Percentiles rank a stretch among this genome's conserved stretches.
phyloP scores from a whole-genome alignment of 169 alveolate genomes.

The Babesia gibsoni region DNA sequence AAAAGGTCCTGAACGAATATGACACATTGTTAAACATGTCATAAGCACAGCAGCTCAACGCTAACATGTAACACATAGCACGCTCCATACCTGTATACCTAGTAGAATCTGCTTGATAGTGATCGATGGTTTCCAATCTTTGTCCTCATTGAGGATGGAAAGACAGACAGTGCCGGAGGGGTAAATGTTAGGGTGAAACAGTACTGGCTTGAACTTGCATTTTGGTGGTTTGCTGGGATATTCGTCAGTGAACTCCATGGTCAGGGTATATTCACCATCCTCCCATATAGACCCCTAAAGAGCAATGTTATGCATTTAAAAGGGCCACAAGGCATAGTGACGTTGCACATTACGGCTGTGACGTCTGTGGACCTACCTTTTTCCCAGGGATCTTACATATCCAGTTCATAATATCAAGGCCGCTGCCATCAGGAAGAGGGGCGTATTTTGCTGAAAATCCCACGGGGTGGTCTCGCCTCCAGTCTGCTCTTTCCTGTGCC shows the following conservation, averaged over 20 bases:
- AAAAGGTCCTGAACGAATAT: slow-evolving; percentile 84
- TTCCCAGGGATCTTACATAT: slow-evolving; percentile 96
- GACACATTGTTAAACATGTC: not conserved
- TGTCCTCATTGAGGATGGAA: slow-evolving; percentile 98
- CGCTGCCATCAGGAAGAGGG: slow-evolving; percentile 87
- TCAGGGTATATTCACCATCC: slow-evolving; percentile 95
- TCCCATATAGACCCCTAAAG: slow-evolving; percentile 91
- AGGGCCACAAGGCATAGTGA: not conserved
- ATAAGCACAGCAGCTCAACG: too few species aligned
- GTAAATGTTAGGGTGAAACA: slow-evolving; percentile 97
- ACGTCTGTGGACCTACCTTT: slow-evolving; percentile 70
- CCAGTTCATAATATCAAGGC: slow-evolving; percentile 93
- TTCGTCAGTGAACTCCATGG: slow-evolving; percentile 97
- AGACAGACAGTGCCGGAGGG: slow-evolving; percentile 99
- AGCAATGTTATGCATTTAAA: not conserved
- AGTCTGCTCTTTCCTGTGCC: slow-evolving; percentile 92
- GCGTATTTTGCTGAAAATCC: slow-evolving; percentile 96
- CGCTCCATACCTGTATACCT: slow-evolving; percentile 89
- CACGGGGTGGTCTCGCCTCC: slow-evolving; percentile 97
- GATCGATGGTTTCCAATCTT: slow-evolving; percentile 99
- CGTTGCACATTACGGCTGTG: not conserved
- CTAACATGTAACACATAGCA: not conserved
- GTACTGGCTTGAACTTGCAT: slow-evolving; percentile 94
- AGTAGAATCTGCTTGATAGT: slow-evolving; percentile 94
- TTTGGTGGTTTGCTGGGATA: slow-evolving; percentile 99